Conservation (phyloP, 345 rosid genomes). For the Syzygium grande region DNA sequence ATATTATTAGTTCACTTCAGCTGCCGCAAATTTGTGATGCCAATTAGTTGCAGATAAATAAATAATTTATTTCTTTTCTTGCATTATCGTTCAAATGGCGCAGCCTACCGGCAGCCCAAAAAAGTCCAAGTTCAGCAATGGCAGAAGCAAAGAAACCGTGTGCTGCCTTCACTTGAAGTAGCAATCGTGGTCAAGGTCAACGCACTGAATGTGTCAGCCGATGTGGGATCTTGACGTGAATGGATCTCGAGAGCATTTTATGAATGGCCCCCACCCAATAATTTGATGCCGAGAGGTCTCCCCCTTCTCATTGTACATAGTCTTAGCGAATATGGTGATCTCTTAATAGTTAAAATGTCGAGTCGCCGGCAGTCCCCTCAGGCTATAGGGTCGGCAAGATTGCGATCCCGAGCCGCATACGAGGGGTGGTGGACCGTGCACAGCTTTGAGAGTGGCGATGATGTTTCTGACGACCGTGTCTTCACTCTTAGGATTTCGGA, state of each 20-base stretch:
- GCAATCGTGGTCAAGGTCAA: not conserved
- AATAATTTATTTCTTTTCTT: not conserved
- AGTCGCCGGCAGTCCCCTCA: too few species aligned
- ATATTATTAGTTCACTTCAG: too few species aligned
- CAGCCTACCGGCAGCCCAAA: not conserved
- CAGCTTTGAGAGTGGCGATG: not conserved
- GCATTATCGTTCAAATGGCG: not conserved
- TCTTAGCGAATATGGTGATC: not conserved
- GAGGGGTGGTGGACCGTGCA: not conserved
- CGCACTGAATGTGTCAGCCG: not conserved
- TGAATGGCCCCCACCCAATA: not conserved
- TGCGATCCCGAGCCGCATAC: too few species aligned
- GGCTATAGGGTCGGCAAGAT: too few species aligned
- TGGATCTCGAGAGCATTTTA: not conserved
- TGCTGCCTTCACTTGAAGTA: not conserved
- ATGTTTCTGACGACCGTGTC: not conserved
- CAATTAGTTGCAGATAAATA: not conserved
- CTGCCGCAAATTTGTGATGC: too few species aligned
- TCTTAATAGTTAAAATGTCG: not conserved
- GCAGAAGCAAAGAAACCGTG: not conserved
- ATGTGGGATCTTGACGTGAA: not conserved
- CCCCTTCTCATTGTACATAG: not conserved
- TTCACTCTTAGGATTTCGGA: not conserved
- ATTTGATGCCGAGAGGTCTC: not conserved
- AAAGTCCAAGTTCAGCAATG: not conserved